Base-by-base conservation (phyloP, 768 basidiomycete species). In the Imleria badia region DNA sequence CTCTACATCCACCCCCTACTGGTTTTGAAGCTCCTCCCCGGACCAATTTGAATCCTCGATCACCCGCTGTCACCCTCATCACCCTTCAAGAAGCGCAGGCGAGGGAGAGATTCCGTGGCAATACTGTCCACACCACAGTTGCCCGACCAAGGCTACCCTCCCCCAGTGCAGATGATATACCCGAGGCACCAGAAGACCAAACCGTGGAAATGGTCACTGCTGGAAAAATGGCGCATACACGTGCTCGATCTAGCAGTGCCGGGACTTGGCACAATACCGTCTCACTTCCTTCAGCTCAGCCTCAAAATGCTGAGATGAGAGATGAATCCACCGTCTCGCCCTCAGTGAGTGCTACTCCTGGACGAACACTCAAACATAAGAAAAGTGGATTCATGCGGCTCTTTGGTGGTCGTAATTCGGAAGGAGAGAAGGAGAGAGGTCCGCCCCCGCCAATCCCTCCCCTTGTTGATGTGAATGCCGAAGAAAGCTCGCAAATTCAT, bases 311-410 rank as follows among this genome's bases (percentile, higher is more conserved):
- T n/a, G 80, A 82, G 51, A 67, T 71, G 30, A 73, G 71, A 36
- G 79, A 78, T 6, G 82, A 80, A 33, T 66, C 72, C 3, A 22
- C 54, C 39, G 48, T 60, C 36, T 48, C 40, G 58, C 51, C 35
- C 57, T 60, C 51, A 41, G 49, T 10, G 29, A 59, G 34, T 15
- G 35, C 45, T 14, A 22, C 66, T 45, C 63, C 73, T 26, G 74
- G 73, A 11, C 86, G 82, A 61, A 59, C 71, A 2, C 67, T 92
- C 46, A 89, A 81, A 61, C 86, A 86, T 55, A 91, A 87, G 75
- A 91, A 87, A 68, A 91, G 89, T 58, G 90, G 81, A 4, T 89
- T 93, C 65, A 81, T 92, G 85, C 77, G 86, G 47, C 72, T 93
- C 12, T 91, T 92, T 66, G 83, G 85, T 62, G 77, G 78, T 17